Evolutionary conservation across 441 rosid genomes (phyloP).

Genomic region (Syzygium malaccense): DNA sequence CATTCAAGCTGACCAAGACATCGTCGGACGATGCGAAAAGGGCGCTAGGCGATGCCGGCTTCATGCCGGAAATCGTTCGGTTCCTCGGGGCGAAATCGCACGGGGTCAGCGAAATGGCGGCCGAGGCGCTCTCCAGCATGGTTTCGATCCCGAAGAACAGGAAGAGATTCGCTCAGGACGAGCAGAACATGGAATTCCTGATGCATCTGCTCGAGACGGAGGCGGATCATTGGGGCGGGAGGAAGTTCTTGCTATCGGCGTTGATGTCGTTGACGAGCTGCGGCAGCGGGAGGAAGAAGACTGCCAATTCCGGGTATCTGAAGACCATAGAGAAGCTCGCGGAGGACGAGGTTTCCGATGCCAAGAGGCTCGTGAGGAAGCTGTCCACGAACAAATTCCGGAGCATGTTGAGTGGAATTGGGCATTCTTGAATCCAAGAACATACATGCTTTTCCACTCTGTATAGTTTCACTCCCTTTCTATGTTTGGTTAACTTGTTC

Average conservation of each 20-base stretch:
- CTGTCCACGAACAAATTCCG: background rate
- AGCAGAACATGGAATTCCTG: background rate
- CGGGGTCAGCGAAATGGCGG: background rate
- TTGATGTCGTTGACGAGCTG: background rate
- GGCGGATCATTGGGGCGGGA: background rate
- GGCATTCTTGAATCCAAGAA: background rate
- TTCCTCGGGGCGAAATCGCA: background rate
- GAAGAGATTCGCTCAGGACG: background rate
- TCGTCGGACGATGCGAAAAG: background rate
- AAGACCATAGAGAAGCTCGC: background rate
- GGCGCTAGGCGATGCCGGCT: background rate
- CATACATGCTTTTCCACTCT: background rate
- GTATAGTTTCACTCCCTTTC: background rate
- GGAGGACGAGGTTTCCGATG: background rate
- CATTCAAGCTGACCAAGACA: background rate
- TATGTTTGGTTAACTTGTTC: background rate
- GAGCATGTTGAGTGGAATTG: background rate
- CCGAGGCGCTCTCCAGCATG: background rate
- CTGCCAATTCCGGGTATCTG: background rate
- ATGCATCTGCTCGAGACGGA: background rate
- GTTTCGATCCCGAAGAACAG: background rate
- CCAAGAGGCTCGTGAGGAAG: background rate
- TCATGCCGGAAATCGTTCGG: background rate
- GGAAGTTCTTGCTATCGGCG: background rate
- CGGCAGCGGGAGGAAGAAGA: background rate